Base-by-base conservation (phyloP, 192 early-diverging fungal species). In the Coemansia sp. region DNA sequence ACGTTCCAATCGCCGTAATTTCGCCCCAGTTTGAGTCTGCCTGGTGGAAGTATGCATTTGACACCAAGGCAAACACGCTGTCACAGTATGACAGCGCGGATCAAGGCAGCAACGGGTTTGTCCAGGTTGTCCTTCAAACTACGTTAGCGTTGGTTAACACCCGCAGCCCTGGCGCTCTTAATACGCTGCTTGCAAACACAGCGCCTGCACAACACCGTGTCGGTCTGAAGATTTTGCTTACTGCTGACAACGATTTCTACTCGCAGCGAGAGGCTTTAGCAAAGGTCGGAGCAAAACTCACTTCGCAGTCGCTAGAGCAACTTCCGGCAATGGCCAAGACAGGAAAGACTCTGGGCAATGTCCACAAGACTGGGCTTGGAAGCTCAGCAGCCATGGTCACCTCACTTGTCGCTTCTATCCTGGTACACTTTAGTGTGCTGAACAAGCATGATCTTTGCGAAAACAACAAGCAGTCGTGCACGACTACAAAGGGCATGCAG, bases 211-310 rank as follows among this genome's bases (percentile, higher is more conserved):
- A 36, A 4, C 25, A 31, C 10, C 56, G 52, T 7, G 31, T 15
- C 5, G 87, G 90, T 10, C 71, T 96, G 15, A 83, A 85, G 50
- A 87, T 99, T 44, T 67, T 82, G 9, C 89, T 99, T 46, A 70
- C 90, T 17, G 95, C 91, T n/a, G 87, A 93, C 82, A 99, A 98
- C 67, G 97, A 99, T 76, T 99, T 99, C 75, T 99, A 99, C 74
- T 99, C 97, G 12, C 96, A 98, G 82, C 84, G 89, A n/a, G 85
- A 46, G 17, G 73, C 90, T 79, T 84, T 95, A 17, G 66, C 68
- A 14, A 70, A 53, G 20, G 57, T 59, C 12, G 74, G 82, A 7
- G 71, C 89, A 20, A 65, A 76, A 10, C 67, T 87, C 10, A 87
- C 82, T 23, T 71, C 83, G 6, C 69, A 69, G 23, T 86, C 91